These are phyloP conservation scores for Cadophora gregata DNA, from an alignment of 2,329 filamentous ascomycete species.

Conservation along the genomic window DNA sequence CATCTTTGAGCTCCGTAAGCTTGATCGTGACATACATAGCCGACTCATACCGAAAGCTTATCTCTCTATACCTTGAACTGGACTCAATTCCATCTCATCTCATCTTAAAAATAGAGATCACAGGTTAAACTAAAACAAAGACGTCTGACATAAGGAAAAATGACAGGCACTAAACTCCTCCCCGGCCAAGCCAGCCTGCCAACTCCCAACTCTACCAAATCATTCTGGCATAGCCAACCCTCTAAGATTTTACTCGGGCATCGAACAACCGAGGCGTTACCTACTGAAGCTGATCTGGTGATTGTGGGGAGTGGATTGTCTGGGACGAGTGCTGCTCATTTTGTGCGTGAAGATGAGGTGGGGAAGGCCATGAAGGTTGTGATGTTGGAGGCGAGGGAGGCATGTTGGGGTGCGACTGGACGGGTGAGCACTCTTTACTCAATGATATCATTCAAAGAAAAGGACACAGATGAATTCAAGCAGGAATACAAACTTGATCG, in stretches of 20 bases:
- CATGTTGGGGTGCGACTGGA: conserved; percentile 85
- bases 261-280: conserved; percentile 68
- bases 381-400: conserved; percentile 79
- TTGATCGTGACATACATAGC: neutral
- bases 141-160: conserved; percentile 19
- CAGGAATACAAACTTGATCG: too few species aligned
- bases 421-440: conserved; percentile 57
- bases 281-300: conserved; percentile 68
- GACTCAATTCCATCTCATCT: too few species aligned
- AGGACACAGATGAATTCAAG: neutral
- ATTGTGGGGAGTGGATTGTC: conserved; percentile 80
- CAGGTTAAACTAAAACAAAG: too few species aligned
- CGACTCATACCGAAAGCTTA: neutral
- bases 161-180: conserved; percentile 27
- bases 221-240: conserved; percentile 77
- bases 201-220: conserved; percentile 62
- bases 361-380: conserved; percentile 60
- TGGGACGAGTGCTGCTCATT: conserved; percentile 72
- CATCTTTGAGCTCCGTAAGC: conserved; percentile 10
- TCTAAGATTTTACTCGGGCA: conserved; percentile 70
- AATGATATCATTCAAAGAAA: too few species aligned
- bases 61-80: too few species aligned
- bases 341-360: conserved; percentile 55
- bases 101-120: too few species aligned
- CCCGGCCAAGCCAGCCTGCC: conserved; percentile 54